These are phyloP conservation scores for Ustilago shanxiensis DNA, from an alignment of 1,284 basidiomycete genomes.

Conservation along the genomic window DNA sequence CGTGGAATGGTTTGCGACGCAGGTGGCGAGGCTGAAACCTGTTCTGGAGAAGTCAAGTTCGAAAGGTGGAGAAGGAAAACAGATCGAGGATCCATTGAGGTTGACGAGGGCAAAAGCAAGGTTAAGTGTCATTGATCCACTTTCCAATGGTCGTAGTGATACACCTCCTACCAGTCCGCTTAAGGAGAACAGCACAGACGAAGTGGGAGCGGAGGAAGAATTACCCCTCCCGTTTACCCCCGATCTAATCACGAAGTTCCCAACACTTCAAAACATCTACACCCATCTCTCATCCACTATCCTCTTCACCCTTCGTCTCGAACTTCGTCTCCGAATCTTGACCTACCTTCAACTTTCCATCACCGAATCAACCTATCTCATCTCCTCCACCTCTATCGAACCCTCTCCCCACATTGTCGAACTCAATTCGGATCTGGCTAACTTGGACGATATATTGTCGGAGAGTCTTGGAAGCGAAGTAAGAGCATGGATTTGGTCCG, in stretches of 20 bases:
- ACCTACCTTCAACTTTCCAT: conserved; percentile 85
- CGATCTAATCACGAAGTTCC: conserved; percentile 68
- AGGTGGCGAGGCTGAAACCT: conserved; percentile 55
- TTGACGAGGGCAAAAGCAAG: conserved; percentile 34
- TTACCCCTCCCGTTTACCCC: conserved; percentile 55
- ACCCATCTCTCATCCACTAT: conserved; percentile 87
- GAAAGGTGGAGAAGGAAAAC: background rate
- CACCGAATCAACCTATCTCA: conserved; percentile 75
- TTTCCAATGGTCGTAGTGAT: background rate
- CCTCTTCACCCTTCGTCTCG: conserved; percentile 87
- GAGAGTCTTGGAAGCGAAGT: conserved; percentile 50
- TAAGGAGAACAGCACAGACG: background rate
- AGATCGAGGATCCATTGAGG: background rate
- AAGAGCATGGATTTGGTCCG: conserved; percentile 84
- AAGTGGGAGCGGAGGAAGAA: conserved; percentile 16
- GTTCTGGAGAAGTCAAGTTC: conserved; percentile 68
- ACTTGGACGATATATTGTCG: conserved; percentile 77
- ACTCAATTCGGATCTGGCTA: conserved; percentile 83
- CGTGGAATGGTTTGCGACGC: conserved; percentile 68
- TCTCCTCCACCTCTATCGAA: conserved; percentile 78
- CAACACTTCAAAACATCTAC: conserved; percentile 89
- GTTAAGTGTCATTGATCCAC: conserved; percentile 37
- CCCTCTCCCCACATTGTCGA: conserved; percentile 91
- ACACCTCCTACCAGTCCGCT: background rate
- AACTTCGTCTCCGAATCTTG: conserved; percentile 86